Evolutionary conservation across 2,329 filamentous ascomycete genomes (phyloP), one percentile per base, ranked within the genome.

Genomic region (Neofusicoccum umdonicola): DNA sequence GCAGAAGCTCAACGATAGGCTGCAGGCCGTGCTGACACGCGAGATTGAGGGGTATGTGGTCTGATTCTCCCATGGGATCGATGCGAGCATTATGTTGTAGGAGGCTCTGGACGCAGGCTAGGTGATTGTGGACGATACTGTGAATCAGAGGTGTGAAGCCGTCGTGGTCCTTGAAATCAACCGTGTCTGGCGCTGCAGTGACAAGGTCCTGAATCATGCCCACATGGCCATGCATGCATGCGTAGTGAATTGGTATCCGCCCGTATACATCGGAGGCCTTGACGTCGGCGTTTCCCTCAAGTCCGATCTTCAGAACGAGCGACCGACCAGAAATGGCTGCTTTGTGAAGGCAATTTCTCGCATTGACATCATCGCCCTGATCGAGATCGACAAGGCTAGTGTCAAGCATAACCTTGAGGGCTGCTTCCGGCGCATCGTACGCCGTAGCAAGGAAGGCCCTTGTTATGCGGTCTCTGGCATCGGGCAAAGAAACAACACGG

Each of bases 121-220:
- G 81, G 67, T 95, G 89, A 27, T 90, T 89, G 72, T 96, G 93
- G 62, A 97, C 93, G 68, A 98, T 97, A 48, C 92, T 90, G 77
- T 98, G 95, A 65, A 99, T 95, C 51, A 99, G 81, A 0, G 95
- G 93, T 0, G 94, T 98, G 76, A 97, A 99, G 77, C 97, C 97
- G 79, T 99, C 94, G 73, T 98, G 91, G 73, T 99, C 95, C 73
- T 93, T 93, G 45, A 90, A 82, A 74, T 98, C 88, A 66, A 98
- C 90, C 0, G 92, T 97, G 19, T 87, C 82, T 4, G 87, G 86
- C 52, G 90, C 88, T 22, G 86, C 87, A 68, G 84, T 80, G 58
- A 97, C 80, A 19, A 97, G 82, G 48, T 87, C 84, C 69, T 91
- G 85, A 34, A 96, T 86, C 87, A 96, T 93, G 63, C 91, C 90